These are phyloP conservation scores for Serendipita sp. DNA, from an alignment of 768 basidiomycete species.

Conservation along the genomic window DNA sequence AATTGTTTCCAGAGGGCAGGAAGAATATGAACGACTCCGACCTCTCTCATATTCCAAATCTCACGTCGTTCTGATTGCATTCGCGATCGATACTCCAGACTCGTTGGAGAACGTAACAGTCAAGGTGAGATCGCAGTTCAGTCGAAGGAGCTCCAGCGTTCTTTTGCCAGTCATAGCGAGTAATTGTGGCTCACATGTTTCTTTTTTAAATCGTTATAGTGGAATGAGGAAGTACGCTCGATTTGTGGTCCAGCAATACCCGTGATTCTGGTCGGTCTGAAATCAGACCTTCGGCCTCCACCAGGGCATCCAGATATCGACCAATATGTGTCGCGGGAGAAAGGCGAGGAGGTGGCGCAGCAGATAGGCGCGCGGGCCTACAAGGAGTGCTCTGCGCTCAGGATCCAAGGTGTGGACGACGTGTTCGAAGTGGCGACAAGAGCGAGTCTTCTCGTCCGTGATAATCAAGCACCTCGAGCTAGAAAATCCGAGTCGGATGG, in stretches of 20 bases:
- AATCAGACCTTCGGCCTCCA: slow-evolving; percentile 74
- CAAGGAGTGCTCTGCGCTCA: slow-evolving; percentile 85
- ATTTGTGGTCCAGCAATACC: slow-evolving; percentile 89
- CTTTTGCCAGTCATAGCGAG: not conserved
- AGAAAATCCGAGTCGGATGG: slow-evolving; percentile 21
- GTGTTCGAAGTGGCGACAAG: slow-evolving; percentile 96
- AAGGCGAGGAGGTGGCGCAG: slow-evolving; percentile 69
- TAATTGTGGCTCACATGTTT: not conserved
- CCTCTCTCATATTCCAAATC: slow-evolving; percentile 97
- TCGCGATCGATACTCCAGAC: slow-evolving; percentile 90
- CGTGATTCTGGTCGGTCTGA: slow-evolving; percentile 91
- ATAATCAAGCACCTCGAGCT: slow-evolving; percentile 26
- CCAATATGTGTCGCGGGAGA: slow-evolving; percentile 50
- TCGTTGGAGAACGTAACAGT: slow-evolving; percentile 89
- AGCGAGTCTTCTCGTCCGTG: slow-evolving; percentile 89
- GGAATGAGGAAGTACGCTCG: slow-evolving; percentile 97
- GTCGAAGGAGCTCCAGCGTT: not conserved
- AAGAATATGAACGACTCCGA: slow-evolving; percentile 96
- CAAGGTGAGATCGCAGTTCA: slow-evolving; percentile 39
- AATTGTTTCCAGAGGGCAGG: slow-evolving; percentile 60
- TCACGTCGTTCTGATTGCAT: slow-evolving; percentile 96
- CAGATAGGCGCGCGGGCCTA: slow-evolving; percentile 85
- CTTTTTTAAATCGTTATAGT: slow-evolving; percentile 31
- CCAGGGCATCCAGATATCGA: slow-evolving; percentile 18
- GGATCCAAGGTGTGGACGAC: slow-evolving; percentile 87